Evolutionary conservation across 2,329 filamentous ascomycete genomes (phyloP).

Genomic region (Arthrobotrys sphaeroides): DNA sequence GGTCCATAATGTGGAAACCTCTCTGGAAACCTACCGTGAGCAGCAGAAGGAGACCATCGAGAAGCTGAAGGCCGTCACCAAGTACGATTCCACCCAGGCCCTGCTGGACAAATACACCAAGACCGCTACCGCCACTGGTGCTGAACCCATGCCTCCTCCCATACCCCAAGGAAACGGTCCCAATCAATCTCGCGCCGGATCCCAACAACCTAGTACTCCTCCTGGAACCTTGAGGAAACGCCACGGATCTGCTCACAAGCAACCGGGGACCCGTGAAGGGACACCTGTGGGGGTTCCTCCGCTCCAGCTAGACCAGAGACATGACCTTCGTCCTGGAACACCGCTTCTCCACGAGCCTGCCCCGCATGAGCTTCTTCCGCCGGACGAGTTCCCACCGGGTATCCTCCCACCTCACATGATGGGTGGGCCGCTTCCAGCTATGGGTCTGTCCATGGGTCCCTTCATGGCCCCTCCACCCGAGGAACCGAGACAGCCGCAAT

Average conservation of each 20-base stretch:
- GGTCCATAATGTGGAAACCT: conserved; percentile 73
- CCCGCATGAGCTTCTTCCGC: conserved; percentile 28
- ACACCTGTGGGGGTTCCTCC: background rate
- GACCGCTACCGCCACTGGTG: conserved; percentile 60
- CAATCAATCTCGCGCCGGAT: conserved; percentile 18
- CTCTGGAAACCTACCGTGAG: conserved; percentile 77
- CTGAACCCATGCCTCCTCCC: conserved; percentile 58
- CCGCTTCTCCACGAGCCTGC: conserved; percentile 4
- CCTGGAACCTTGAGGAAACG: conserved; percentile 55
- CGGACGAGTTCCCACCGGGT: conserved; percentile 54
- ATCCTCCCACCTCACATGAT: conserved; percentile 33
- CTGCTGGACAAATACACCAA: conserved; percentile 88
- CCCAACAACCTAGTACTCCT: conserved; percentile 32
- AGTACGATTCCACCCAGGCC: conserved; percentile 93
- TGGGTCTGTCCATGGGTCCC: conserved; percentile 47
- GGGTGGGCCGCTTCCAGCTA: conserved; percentile 22
- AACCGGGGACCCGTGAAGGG: too few species aligned
- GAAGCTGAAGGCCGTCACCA: conserved; percentile 92
- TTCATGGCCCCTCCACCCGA: conserved; percentile 57
- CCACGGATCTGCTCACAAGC: conserved; percentile 55
- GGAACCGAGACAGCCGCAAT: conserved; percentile 68
- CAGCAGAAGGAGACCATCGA: conserved; percentile 89
- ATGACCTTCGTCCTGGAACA: conserved; percentile 23
- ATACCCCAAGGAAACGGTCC: conserved; percentile 50
- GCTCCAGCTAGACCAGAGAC: conserved; percentile 7